phyloP scores from a whole-genome alignment of 495 filamentous ascomycete species.

The Xylaria bambusicola region DNA sequence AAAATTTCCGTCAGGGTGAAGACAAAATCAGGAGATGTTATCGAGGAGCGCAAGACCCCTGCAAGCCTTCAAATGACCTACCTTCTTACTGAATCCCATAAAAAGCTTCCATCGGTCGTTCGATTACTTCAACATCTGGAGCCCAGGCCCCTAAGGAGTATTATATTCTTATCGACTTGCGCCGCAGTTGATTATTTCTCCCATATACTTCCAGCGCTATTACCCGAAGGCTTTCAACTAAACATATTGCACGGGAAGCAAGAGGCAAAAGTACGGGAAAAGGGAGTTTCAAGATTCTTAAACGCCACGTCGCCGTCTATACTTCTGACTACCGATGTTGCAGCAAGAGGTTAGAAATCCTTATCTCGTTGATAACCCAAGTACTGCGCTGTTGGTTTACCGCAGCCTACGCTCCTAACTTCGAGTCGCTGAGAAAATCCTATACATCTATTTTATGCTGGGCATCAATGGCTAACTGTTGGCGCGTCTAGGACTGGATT shows the following conservation, averaged over 20 bases:
- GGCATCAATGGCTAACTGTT: slow-evolving; percentile 44
- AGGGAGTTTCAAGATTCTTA: slow-evolving; percentile 79
- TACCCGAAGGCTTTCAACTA: slow-evolving; percentile 64
- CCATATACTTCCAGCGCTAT: slow-evolving; percentile 66
- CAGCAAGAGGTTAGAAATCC: slow-evolving; percentile 25
- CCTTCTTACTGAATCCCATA: slow-evolving; percentile 67
- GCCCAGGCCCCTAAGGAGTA: slow-evolving; percentile 78
- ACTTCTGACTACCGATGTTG: slow-evolving; percentile 84
- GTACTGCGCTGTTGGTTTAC: no score
- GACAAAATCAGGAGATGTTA: slow-evolving; percentile 60
- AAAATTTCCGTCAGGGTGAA: slow-evolving; percentile 91
- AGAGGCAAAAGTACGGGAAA: slow-evolving; percentile 71
- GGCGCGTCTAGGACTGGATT: slow-evolving; percentile 83
- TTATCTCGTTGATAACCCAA: not conserved
- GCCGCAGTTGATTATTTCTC: slow-evolving; percentile 93
- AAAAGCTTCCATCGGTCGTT: slow-evolving; percentile 74
- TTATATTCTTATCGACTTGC: slow-evolving; percentile 92
- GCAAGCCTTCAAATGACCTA: slow-evolving; percentile 91
- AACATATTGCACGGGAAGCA: slow-evolving; percentile 91
- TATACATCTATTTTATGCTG: not conserved
- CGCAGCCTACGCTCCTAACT: no score
- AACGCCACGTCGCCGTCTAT: slow-evolving; percentile 68
- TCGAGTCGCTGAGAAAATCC: not conserved
- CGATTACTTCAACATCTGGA: slow-evolving; percentile 68
- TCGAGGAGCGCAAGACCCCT: slow-evolving; percentile 84